Conservation (phyloP, 352 stramenopile species). For the Ophiocytium majus region DNA sequence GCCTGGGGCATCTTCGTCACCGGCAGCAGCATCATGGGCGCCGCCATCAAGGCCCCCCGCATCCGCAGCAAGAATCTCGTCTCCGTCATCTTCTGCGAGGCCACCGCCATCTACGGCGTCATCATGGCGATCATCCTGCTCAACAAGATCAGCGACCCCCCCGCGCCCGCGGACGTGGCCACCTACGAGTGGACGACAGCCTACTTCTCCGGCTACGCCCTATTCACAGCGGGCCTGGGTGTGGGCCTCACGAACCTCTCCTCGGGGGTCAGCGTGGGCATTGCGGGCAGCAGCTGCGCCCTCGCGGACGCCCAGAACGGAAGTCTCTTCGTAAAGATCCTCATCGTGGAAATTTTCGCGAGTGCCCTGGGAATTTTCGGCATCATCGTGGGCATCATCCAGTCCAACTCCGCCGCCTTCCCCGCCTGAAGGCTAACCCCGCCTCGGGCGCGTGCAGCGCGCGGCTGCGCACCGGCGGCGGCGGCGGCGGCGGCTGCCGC, state of each 20-base stretch:
- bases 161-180: neutral
- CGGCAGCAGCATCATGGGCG: constrained; percentile 91
- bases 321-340: constrained; percentile 97
- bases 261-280: constrained; percentile 89
- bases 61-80: constrained; percentile 98
- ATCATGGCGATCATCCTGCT: constrained; percentile 99
- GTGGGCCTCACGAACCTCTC: constrained; percentile 98
- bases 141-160: constrained; percentile 77
- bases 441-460: neutral
- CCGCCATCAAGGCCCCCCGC: constrained; percentile 94
- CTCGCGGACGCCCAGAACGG: constrained; percentile 97
- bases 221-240: constrained; percentile 93
- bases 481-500: too few relatives aligned
- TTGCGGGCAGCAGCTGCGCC: constrained; percentile 94
- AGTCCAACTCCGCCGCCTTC: constrained; percentile 93
- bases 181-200: constrained; percentile 56
- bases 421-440: too few relatives aligned
- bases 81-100: constrained; percentile 99
- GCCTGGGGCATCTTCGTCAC: constrained; percentile 76
- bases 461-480: neutral
- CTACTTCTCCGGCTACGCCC: constrained; percentile 91
- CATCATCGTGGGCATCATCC: constrained; percentile 93
- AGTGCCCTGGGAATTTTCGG: constrained; percentile 97
- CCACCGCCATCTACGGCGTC: constrained; percentile 98
- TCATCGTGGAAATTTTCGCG: constrained; percentile 94